Conservation (phyloP, 257 asterid species). For the Nicotiana sylvestris region DNA sequence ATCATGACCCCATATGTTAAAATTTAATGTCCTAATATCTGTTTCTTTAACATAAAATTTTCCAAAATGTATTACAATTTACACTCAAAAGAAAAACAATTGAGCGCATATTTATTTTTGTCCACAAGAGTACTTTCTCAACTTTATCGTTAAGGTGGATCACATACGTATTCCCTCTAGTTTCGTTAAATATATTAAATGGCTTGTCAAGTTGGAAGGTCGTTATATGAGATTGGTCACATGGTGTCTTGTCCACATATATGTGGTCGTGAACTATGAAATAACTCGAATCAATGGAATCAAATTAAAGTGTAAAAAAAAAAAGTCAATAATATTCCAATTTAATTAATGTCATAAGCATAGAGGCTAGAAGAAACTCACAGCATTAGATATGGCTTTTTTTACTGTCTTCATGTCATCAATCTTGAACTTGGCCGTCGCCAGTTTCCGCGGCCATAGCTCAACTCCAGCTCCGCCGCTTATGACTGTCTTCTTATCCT, state of each 20-base stretch:
- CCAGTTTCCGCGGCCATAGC: conserved; percentile 47
- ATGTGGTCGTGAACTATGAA: no score
- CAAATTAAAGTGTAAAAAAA: not conserved
- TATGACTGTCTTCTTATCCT: conserved; percentile 30
- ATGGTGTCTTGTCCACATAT: not conserved
- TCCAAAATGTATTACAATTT: not conserved
- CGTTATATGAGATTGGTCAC: not conserved
- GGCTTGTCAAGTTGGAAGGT: not conserved
- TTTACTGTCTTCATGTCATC: conserved; percentile 39
- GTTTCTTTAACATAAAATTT: not conserved
- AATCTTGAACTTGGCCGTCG: conserved; percentile 32
- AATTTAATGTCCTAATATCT: no score
- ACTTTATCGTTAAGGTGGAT: not conserved
- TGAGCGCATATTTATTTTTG: not conserved
- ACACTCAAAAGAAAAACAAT: not conserved
- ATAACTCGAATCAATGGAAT: no score
- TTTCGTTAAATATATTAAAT: not conserved
- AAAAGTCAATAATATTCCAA: not conserved
- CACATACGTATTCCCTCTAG: not conserved
- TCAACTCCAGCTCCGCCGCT: conserved; percentile 47
- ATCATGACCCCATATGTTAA: no score
- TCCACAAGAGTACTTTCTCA: not conserved
- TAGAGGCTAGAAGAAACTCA: conserved; percentile 1
- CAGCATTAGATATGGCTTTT: conserved; percentile 24
- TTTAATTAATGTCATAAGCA: no score